Evolutionary conservation across 305 asterid genomes (phyloP), one percentile per base, ranked within the genome.

Genomic region (Stenogyne calaminthoides): DNA sequence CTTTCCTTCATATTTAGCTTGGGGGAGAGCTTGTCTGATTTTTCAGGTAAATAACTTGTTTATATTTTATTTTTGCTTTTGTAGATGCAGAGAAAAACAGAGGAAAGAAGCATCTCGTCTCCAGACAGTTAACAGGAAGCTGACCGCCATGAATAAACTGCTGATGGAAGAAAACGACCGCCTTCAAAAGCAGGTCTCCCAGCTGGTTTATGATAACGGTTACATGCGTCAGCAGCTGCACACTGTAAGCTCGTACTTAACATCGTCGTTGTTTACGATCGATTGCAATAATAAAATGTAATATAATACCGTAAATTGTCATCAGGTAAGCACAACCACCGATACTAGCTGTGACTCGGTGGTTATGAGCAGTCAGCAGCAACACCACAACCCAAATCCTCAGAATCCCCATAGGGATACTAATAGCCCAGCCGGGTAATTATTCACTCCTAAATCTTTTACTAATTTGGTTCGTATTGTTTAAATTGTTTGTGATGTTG

Each of bases 131-230:
- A 95, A 92, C 79, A 73, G 98, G 84, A 95, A 95, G 91, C 88
- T 95, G 77, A 69, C 78, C 60, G 97, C 99, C 64, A 92, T 95
- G 98, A 95, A 95, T 80, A 95, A 92, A 89, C 86, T 95, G 84
- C 82, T 95, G 80, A 95, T 95, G 99, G 99, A 95, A 86, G 99
- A 95, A 83, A 95, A 92, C 22, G 99, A 95, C 78, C 96, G 98
- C 47, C 82, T 95, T 54, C 99, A 95, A 71, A 94, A 88, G 84
- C 99, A 94, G 80, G 97, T 94, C 68, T 91, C 99, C 0, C 97
- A 91, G 29, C 77, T 95, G 76, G 99, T 95, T 72, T 92, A 90
- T 71, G 99, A 95, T 54, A 95, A 95, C 72, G 97, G 98, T 42
- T 90, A 64, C 73, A 89, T 95, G 95, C 90, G 93, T 44, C 92